A percentile compares a stretch with the other conserved stretches of the same genome.
These are phyloP conservation scores for Kwoniella sp. DNA, from an alignment of 768 basidiomycete genomes.

Conservation along the genomic window DNA sequence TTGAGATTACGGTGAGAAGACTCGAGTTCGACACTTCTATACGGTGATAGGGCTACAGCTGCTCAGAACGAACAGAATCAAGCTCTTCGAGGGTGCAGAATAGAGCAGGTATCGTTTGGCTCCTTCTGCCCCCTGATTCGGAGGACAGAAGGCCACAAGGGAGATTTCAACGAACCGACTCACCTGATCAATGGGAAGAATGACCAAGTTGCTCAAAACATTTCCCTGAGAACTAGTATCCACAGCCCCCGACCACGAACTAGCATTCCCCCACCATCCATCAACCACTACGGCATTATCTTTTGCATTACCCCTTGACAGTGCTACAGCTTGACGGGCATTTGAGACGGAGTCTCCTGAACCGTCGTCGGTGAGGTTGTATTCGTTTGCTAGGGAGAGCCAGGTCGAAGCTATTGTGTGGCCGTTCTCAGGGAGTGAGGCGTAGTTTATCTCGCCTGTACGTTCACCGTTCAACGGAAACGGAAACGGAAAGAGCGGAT, in stretches of 20 bases:
- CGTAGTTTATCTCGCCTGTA: slow-evolving; percentile 3
- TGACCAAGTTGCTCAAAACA: slow-evolving; percentile 30
- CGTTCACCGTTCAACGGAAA: neutral
- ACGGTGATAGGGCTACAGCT: too few species aligned
- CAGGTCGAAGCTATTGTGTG: slow-evolving; percentile 11
- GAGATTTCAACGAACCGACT: too few species aligned
- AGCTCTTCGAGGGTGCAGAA: too few species aligned
- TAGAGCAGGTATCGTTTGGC: too few species aligned
- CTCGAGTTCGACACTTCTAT: too few species aligned
- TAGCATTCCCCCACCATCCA: slow-evolving; percentile 31
- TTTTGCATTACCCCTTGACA: slow-evolving; percentile 23
- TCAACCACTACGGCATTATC: slow-evolving; percentile 18
- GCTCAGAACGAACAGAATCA: too few species aligned
- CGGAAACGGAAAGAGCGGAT: too few species aligned
- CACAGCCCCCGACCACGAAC: slow-evolving; percentile 32
- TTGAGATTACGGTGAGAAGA: too few species aligned
- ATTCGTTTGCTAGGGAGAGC: slow-evolving; percentile 3
- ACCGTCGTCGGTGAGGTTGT: slow-evolving; percentile 9
- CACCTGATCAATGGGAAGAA: slow-evolving; percentile 46
- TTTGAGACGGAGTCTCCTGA: slow-evolving; percentile 1
- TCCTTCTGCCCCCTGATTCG: too few species aligned
- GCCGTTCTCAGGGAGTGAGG: neutral
- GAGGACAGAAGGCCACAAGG: too few species aligned
- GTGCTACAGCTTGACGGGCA: slow-evolving; percentile 27
- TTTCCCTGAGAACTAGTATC: slow-evolving; percentile 10